phyloP scores from a whole-genome alignment of 805 yeast species.

The Nakazawaea holstii region DNA sequence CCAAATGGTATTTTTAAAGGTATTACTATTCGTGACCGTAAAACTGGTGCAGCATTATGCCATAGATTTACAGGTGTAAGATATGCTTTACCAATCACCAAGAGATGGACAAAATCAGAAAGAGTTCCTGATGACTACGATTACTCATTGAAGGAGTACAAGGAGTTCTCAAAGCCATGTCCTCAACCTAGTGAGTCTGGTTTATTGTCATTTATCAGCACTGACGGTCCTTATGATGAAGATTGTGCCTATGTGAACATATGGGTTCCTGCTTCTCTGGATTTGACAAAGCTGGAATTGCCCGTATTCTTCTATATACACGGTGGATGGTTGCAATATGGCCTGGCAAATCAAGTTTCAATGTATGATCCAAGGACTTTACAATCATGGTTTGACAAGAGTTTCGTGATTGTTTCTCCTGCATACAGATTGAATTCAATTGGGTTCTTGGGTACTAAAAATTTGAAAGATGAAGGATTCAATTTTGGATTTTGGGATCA shows the following conservation, averaged over 20 bases:
- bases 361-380: slow-evolving; percentile 17
- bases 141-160: slow-evolving; percentile 27
- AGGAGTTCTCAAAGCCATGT: slow-evolving; percentile 18
- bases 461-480: slow-evolving; percentile 24
- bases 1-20: slow-evolving; percentile 9
- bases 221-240: slow-evolving; percentile 17
- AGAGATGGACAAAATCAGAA: slow-evolving; percentile 28
- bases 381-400: slow-evolving; percentile 22
- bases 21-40: slow-evolving; percentile 2
- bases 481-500: slow-evolving; percentile 45
- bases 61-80: slow-evolving; percentile 27
- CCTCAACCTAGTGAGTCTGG: slow-evolving; percentile 22
- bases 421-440: slow-evolving; percentile 37
- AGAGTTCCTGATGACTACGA: slow-evolving; percentile 22
- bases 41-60: slow-evolving; percentile 2
- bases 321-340: slow-evolving; percentile 40
- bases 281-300: slow-evolving; percentile 15
- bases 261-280: slow-evolving; percentile 28
- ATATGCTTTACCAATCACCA: slow-evolving; percentile 25
- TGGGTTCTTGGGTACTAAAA: slow-evolving; percentile 32
- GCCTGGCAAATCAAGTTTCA: slow-evolving; percentile 17
- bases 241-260: slow-evolving; percentile 31
- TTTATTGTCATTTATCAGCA: background rate
- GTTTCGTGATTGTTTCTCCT: slow-evolving; percentile 30
- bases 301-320: slow-evolving; percentile 36